Evolutionary conservation across 2,329 filamentous ascomycete genomes (phyloP).

Genomic region (Aspergillus bombycis): DNA sequence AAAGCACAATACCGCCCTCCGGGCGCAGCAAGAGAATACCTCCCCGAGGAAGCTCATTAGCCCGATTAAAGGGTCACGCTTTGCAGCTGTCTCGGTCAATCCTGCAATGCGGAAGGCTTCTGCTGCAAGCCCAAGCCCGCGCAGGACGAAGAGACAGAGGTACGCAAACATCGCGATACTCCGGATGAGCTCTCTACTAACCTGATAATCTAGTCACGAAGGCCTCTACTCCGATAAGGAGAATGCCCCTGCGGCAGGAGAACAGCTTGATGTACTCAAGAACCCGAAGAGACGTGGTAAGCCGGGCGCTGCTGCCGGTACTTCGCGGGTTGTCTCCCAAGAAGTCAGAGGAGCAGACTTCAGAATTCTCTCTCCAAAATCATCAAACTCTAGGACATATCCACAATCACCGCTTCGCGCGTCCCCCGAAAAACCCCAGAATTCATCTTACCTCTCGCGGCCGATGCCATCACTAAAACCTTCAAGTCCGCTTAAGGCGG

Average conservation of each 20-base stretch:
- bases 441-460: constrained; percentile 61
- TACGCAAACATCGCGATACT: constrained; percentile 18
- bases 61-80: constrained; percentile 33
- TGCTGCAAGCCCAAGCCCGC: constrained; percentile 32
- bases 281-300: constrained; percentile 71
- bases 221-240: constrained; percentile 73
- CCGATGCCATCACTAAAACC: constrained; percentile 67
- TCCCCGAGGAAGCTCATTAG: constrained; percentile 37
- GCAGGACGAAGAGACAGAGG: constrained; percentile 37
- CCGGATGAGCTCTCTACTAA: constrained; percentile 18
- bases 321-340: constrained; percentile 47
- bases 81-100: constrained; percentile 35
- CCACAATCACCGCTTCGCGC: constrained; percentile 58
- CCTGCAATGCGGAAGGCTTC: constrained; percentile 31
- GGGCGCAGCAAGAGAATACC: constrained; percentile 29
- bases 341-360: constrained; percentile 50
- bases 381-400: constrained; percentile 74
- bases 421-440: constrained; percentile 45
- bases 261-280: constrained; percentile 55
- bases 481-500: constrained; percentile 43
- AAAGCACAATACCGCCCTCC: constrained; percentile 44
- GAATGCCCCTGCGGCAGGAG: constrained; percentile 56
- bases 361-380: constrained; percentile 78
- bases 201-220: constrained; percentile 57
- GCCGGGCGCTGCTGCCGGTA: constrained; percentile 40